A percentile compares a stretch with the other conserved stretches of the same genome.
Evolutionary conservation across 2,329 filamentous ascomycete species (phyloP).

Genomic region (Ophiocordyceps polyrhachis-furcata): DNA sequence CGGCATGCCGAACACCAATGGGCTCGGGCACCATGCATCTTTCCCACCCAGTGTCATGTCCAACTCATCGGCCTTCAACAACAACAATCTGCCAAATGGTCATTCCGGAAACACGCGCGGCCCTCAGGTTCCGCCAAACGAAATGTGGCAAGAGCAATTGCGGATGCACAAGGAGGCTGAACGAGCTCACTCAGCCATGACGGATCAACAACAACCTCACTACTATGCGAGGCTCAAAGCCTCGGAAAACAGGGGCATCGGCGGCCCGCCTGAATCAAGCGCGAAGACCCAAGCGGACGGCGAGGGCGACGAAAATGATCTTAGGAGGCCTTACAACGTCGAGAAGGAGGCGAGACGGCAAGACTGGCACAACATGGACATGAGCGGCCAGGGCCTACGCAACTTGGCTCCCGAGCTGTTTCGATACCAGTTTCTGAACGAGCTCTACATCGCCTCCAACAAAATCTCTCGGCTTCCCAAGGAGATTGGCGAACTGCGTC

Average conservation of each 20-base stretch:
- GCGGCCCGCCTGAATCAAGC: constrained; percentile 30
- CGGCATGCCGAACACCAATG: constrained; percentile 32
- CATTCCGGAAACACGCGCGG: constrained; percentile 28
- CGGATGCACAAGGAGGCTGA: constrained; percentile 61
- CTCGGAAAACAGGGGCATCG: constrained; percentile 48
- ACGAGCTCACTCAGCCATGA: constrained; percentile 53
- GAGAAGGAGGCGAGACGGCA: constrained; percentile 50
- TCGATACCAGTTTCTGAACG: constrained; percentile 72
- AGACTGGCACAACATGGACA: constrained; percentile 84
- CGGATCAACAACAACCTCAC: constrained; percentile 43
- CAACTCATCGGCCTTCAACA: constrained; percentile 41
- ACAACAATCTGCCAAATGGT: constrained; percentile 36
- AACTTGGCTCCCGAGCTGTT: constrained; percentile 67
- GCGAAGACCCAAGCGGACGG: constrained; percentile 27
- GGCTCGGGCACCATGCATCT: constrained; percentile 24
- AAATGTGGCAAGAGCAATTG: constrained; percentile 80
- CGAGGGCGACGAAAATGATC: constrained; percentile 36
- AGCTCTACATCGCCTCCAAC: constrained; percentile 88
- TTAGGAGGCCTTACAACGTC: constrained; percentile 44
- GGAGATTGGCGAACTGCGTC: constrained; percentile 64
- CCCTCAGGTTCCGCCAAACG: constrained; percentile 33
- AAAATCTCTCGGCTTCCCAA: constrained; percentile 65
- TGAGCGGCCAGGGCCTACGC: constrained; percentile 87
- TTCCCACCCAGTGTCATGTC: constrained; percentile 30
- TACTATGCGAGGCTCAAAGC: constrained; percentile 58